phyloP scores from a whole-genome alignment of 2,329 filamentous ascomycete species.

The Aspergillus thermomutatus region DNA sequence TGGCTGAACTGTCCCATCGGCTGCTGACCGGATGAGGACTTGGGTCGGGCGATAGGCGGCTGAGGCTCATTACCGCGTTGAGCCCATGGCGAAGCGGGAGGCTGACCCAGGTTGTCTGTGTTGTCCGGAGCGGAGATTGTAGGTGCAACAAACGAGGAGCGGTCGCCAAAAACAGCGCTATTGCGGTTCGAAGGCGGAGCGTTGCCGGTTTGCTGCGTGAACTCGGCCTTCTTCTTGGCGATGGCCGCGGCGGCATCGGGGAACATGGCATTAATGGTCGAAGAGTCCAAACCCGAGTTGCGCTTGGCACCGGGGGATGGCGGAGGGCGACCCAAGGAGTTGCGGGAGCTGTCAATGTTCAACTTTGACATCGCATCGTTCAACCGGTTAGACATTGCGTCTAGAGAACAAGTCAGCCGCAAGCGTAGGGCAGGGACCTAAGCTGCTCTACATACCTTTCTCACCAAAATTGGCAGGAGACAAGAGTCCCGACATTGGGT shows the following conservation, averaged over 20 bases:
- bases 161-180: constrained; percentile 74
- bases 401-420: constrained; percentile 45
- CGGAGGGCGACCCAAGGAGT: constrained; percentile 78
- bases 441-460: constrained; percentile 64
- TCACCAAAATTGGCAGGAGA: constrained; percentile 91
- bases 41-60: constrained; percentile 61
- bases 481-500: constrained; percentile 92
- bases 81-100: constrained; percentile 79
- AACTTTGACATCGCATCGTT: constrained; percentile 97
- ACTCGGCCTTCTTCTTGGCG: constrained; percentile 95
- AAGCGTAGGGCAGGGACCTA: constrained; percentile 5
- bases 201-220: constrained; percentile 90
- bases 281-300: constrained; percentile 89
- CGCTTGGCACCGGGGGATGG: constrained; percentile 78
- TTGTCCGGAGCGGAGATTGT: constrained; percentile 69
- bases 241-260: constrained; percentile 98
- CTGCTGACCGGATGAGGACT: constrained; percentile 71
- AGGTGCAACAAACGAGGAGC: constrained; percentile 70
- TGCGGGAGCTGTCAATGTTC: constrained; percentile 80
- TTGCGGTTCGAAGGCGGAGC: constrained; percentile 89
- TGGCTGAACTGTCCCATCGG: constrained; percentile 95
- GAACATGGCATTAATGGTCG: constrained; percentile 98
- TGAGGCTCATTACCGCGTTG: constrained; percentile 50
- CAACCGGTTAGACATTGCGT: constrained; percentile 93
- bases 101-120: constrained; percentile 59